Evolutionary conservation across 75 land plant genomes (phyloP).

Genomic region (Chamaecyparis obtusa): DNA sequence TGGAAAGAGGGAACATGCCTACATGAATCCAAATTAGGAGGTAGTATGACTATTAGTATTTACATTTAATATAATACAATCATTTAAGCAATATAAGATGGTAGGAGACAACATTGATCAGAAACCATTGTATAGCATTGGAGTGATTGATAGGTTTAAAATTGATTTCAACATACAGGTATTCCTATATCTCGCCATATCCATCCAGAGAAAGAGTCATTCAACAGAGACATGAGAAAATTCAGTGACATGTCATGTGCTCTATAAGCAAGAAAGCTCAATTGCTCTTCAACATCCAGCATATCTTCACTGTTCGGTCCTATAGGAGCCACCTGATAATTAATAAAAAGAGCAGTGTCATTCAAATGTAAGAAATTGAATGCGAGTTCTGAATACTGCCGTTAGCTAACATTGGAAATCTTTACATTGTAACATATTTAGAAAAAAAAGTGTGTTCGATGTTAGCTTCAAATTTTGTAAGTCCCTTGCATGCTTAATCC

Average conservation of each 20-base stretch:
- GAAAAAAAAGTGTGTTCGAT: neutral
- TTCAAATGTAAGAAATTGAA: neutral
- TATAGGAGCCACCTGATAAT: slow-evolving; percentile 85
- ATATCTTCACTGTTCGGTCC: slow-evolving; percentile 62
- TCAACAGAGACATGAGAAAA: slow-evolving; percentile 54
- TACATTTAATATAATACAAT: neutral
- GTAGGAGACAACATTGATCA: neutral
- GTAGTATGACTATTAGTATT: too few species aligned
- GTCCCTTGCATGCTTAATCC: neutral
- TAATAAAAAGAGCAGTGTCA: neutral
- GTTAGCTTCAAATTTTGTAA: neutral
- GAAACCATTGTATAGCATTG: neutral
- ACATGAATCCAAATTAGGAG: slow-evolving; percentile 20
- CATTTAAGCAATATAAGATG: neutral
- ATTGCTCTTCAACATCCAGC: slow-evolving; percentile 79
- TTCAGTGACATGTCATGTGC: slow-evolving; percentile 42
- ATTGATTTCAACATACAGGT: slow-evolving; percentile 35
- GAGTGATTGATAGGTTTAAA: neutral
- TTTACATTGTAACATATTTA: neutral
- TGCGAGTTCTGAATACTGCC: neutral
- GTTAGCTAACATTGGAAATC: neutral
- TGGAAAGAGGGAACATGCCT: slow-evolving; percentile 79
- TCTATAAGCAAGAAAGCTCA: slow-evolving; percentile 53
- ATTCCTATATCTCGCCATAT: slow-evolving; percentile 56
- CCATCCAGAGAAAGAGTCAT: slow-evolving; percentile 80